phyloP scores from a whole-genome alignment of 169 alveolate genomes.

The Amoebophrya sp. region DNA sequence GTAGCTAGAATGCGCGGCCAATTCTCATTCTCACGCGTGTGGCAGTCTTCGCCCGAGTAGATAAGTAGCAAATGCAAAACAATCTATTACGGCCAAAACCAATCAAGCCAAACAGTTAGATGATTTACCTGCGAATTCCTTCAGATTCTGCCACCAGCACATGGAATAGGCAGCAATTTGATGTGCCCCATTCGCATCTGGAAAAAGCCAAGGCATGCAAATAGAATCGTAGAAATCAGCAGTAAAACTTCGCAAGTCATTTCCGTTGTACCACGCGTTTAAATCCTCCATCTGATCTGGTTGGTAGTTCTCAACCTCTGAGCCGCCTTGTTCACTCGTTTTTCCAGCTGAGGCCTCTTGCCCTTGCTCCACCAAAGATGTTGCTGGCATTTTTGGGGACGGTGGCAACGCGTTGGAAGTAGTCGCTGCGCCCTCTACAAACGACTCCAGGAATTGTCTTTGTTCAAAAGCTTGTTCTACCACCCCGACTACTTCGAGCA shows the following conservation, averaged over 20 bases:
- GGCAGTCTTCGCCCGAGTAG: too few species aligned
- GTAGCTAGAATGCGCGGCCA: too few species aligned
- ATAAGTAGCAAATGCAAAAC: too few species aligned
- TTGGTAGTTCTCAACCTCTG: background rate
- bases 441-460: too few species aligned
- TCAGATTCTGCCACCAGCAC: constrained; percentile 30
- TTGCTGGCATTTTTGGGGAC: too few species aligned
- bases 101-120: too few species aligned
- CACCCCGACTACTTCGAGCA: constrained; percentile 28
- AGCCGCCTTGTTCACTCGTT: background rate
- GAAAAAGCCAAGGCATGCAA: constrained; percentile 25
- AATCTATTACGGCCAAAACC: too few species aligned
- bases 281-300: background rate
- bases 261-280: background rate
- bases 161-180: constrained; percentile 24
- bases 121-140: constrained; percentile 17
- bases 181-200: background rate
- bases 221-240: background rate
- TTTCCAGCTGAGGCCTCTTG: too few species aligned
- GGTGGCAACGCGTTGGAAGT: background rate
- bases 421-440: background rate
- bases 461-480: background rate
- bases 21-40: too few species aligned
- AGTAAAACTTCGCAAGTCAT: background rate
- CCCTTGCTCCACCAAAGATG: too few species aligned